Percentiles rank a stretch among this genome's conserved stretches.
Conservation (phyloP, 2,329 filamentous ascomycete genomes). For the Myriosclerotinia duriaeana region DNA sequence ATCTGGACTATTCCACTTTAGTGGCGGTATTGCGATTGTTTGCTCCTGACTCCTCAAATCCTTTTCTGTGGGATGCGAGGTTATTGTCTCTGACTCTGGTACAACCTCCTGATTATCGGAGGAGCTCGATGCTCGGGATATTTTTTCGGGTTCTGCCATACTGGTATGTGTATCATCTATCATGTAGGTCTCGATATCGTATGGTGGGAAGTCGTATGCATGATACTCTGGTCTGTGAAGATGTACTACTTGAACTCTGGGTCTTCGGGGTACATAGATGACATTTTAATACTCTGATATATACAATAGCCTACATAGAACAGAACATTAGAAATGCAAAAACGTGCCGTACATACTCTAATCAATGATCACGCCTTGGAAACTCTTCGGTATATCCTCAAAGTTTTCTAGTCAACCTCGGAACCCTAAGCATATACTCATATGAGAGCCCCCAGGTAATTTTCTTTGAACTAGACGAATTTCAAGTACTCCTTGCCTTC, state of each 20-base stretch:
- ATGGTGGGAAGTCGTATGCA: neutral
- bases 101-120: neutral
- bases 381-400: neutral
- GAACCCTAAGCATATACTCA: neutral
- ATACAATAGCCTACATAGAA: neutral
- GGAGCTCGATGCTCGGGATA: neutral
- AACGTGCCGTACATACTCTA: neutral
- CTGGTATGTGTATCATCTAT: neutral
- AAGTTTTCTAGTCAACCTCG: neutral
- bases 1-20: constrained; percentile 20
- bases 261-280: neutral
- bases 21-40: neutral
- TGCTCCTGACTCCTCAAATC: constrained; percentile 1
- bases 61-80: neutral
- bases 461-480: neutral
- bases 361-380: neutral
- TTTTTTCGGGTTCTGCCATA: neutral
- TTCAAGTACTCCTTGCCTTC: neutral
- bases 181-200: neutral
- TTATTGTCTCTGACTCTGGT: neutral
- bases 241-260: neutral
- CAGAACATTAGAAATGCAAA: neutral
- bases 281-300: neutral
- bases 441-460: neutral
- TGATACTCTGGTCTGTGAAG: neutral